Base-by-base conservation (phyloP, 2,329 filamentous ascomycete genomes). In the Alternaria solani region DNA sequence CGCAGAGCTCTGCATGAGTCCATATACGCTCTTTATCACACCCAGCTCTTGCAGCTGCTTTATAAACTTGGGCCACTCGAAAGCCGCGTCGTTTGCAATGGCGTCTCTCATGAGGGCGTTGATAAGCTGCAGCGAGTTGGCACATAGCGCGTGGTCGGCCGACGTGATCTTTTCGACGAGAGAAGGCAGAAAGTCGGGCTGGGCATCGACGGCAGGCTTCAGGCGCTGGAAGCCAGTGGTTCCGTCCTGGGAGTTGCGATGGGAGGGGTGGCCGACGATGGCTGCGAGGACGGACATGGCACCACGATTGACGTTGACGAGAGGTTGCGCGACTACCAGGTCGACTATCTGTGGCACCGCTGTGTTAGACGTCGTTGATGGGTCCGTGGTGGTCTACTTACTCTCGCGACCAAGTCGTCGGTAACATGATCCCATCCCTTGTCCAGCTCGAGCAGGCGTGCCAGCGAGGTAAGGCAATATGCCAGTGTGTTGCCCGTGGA, bases 281-380 rank as follows among this genome's bases (percentile, higher is more conserved):
- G 94, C 93, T 47, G 97, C 94, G 57, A 99, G 86, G 63, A 99
- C 96, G 47, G 93, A 94, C 91, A 99, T 97, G 73, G 94, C 94
- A 72, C 95, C 95, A 65, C 95, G 89, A 61, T 99, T 88, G 75
- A 98, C 97, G 78, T 99, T 99, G 80, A 99, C 95, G 62, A 99
- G 86, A 25, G 94, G 95, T 77, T 98, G 95, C 32, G 89, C 94
- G 70, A 98, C 94, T 64, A 98, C 93, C 52, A 99, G 85, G 78
- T 97, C 91, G 70, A 98, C 94, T 62, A 97, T 88, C 83, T 89
- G 57, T 58, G 39, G 44, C n/a, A 20, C 39, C 59, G 44, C 49
- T 48, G 55, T 48, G 55, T 67, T 62, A 64, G 59, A 68, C 58
- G 5, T 53, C 1, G 28, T 38, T 28, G 23, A 20, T 32, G 41